A percentile compares a stretch with the other conserved stretches of the same genome.
Conservation (phyloP, 2,329 filamentous ascomycete genomes). For the Claviceps quebecensis region DNA sequence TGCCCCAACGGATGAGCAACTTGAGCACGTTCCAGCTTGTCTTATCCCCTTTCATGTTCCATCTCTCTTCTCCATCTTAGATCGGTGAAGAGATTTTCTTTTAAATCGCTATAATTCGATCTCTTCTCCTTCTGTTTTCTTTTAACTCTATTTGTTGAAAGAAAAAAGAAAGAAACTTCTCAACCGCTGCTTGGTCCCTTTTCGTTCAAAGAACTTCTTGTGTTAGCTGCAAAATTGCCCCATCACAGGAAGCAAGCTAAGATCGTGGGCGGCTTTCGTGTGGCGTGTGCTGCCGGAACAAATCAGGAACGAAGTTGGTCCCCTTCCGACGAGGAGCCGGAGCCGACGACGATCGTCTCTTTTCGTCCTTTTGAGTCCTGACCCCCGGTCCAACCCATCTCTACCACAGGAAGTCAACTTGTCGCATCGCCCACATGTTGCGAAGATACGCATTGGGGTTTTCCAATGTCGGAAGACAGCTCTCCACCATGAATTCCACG, state of each 20-base stretch:
- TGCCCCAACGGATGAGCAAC: background rate
- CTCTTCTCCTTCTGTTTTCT: background rate
- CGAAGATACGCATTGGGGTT: constrained; percentile 40
- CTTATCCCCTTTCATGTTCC: background rate
- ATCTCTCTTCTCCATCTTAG: background rate
- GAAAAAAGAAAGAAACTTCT: too few species aligned
- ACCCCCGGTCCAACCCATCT: background rate
- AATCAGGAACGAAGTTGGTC: background rate
- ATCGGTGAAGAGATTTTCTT: constrained; percentile 2
- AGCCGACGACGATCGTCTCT: constrained; percentile 6
- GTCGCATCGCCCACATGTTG: constrained; percentile 22
- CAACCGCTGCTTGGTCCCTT: background rate
- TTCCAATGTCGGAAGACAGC: constrained; percentile 32
- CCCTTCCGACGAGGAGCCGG: background rate
- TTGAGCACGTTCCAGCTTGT: background rate
- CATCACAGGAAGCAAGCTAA: background rate
- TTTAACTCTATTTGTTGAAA: background rate
- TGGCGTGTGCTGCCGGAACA: background rate
- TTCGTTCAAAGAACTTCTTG: background rate
- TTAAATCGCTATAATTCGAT: background rate
- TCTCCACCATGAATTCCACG: constrained; percentile 42
- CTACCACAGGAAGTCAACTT: background rate
- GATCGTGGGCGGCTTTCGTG: background rate
- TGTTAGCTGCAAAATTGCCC: too few species aligned
- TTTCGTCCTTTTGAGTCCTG: too few species aligned